Percentiles rank a stretch among this genome's conserved stretches.
Evolutionary conservation across 2,329 filamentous ascomycete genomes (phyloP).

Genomic region (Colletotrichum cereale): DNA sequence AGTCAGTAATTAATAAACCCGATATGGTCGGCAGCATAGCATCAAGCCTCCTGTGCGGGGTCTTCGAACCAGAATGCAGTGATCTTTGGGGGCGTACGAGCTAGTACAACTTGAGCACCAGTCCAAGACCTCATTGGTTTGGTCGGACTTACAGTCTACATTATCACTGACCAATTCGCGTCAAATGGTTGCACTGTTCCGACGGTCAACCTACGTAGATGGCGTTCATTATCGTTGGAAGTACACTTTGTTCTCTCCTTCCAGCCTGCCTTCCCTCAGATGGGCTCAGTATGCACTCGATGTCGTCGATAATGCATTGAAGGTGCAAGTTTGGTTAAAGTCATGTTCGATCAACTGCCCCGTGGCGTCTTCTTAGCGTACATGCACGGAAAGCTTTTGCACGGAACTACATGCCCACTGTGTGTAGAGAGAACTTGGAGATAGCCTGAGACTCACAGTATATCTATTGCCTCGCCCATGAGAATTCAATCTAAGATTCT

Average conservation of each 20-base stretch:
- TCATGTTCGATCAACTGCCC: neutral
- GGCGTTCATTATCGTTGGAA: fast-evolving
- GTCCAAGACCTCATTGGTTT: neutral
- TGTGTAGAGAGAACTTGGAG: no score
- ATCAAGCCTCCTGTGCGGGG: neutral
- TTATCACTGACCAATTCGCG: neutral
- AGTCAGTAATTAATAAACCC: neutral
- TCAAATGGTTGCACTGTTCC: neutral
- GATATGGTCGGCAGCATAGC: neutral
- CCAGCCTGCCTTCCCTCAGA: neutral
- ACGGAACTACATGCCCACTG: neutral
- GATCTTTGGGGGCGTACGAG: neutral
- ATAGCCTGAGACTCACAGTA: no score
- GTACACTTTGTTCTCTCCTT: neutral
- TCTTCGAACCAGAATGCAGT: no score
- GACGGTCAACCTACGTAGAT: neutral
- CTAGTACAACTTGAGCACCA: no score
- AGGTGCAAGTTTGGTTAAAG: neutral
- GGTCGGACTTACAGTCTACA: neutral
- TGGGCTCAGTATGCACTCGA: neutral
- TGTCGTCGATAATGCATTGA: neutral
- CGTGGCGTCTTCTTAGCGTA: neutral
- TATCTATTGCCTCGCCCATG: neutral
- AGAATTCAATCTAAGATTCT: neutral
- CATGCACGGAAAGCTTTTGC: neutral